Percentiles rank a stretch among this genome's conserved stretches.
Conservation (phyloP, 2,329 filamentous ascomycete species). For the Xylariaceae sp. region DNA sequence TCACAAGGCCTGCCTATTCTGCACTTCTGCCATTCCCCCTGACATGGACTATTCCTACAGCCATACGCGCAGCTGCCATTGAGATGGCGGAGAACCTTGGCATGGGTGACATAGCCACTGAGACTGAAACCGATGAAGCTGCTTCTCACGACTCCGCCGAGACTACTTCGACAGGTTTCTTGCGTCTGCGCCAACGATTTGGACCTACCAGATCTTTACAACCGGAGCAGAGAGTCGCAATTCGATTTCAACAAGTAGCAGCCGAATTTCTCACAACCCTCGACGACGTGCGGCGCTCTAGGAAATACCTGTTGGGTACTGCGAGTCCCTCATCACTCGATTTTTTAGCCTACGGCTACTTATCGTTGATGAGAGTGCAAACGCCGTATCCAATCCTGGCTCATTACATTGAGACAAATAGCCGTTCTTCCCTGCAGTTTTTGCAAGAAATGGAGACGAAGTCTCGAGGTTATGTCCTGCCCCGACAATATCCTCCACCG, state of each 20-base stretch:
- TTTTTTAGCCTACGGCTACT: constrained; percentile 75
- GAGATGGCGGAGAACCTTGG: constrained; percentile 65
- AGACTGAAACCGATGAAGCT: constrained; percentile 39
- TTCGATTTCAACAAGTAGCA: constrained; percentile 71
- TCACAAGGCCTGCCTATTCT: constrained; percentile 77
- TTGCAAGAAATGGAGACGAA: constrained; percentile 18
- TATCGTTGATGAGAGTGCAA: constrained; percentile 63
- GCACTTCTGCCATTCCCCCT: constrained; percentile 77
- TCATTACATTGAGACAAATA: constrained; percentile 27
- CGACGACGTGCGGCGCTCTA: constrained; percentile 55
- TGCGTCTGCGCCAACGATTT: constrained; percentile 32
- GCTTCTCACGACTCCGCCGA: constrained; percentile 33
- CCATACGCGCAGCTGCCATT: constrained; percentile 66
- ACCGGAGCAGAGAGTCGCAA: constrained; percentile 67
- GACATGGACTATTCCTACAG: constrained; percentile 79
- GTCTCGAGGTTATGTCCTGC: constrained; percentile 15
- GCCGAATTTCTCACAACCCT: constrained; percentile 69
- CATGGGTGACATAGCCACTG: constrained; percentile 63
- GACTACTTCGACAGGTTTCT: constrained; percentile 34
- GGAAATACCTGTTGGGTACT: constrained; percentile 49
- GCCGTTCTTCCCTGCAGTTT: constrained; percentile 27
- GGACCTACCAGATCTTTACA: constrained; percentile 46
- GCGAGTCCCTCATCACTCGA: constrained; percentile 60
- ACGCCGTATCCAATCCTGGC: constrained; percentile 45
- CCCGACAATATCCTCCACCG: constrained; percentile 22